Percentiles rank a stretch among this genome's conserved stretches.
Conservation (phyloP, 2,329 filamentous ascomycete species). For the Periconia digitata region DNA sequence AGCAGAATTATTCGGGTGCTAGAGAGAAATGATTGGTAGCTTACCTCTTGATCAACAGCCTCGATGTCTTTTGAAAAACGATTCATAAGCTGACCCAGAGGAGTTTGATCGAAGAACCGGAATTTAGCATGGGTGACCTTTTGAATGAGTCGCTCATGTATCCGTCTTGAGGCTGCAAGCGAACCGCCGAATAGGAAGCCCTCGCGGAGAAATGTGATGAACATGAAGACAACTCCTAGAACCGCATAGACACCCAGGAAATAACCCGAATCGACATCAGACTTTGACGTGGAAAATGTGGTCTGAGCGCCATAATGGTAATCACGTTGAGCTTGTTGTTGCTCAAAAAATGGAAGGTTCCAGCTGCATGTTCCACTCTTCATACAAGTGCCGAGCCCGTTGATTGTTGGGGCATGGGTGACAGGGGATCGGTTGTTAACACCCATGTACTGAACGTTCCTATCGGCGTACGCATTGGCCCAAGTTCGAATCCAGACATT, state of each 20-base stretch:
- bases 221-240: constrained; percentile 75
- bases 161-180: constrained; percentile 78
- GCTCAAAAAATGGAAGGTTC: constrained; percentile 39
- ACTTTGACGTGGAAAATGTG: constrained; percentile 39
- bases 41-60: constrained; percentile 88
- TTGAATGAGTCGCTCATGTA: constrained; percentile 78
- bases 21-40: background rate
- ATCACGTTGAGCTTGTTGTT: constrained; percentile 24
- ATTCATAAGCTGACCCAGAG: constrained; percentile 95
- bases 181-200: constrained; percentile 91
- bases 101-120: constrained; percentile 96
- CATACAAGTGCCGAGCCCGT: constrained; percentile 50
- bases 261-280: constrained; percentile 76
- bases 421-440: constrained; percentile 42
- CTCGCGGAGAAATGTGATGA: constrained; percentile 81
- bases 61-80: constrained; percentile 98
- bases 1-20: background rate
- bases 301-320: constrained; percentile 42
- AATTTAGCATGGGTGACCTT: constrained; percentile 87
- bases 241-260: constrained; percentile 82
- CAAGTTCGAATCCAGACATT: constrained; percentile 95
- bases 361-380: constrained; percentile 55
- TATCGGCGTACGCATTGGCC: constrained; percentile 80
- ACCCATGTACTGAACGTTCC: constrained; percentile 42
- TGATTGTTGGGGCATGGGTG: constrained; percentile 47